Evolutionary conservation across 2,329 filamentous ascomycete species (phyloP), one percentile per base, ranked within the genome.

Genomic region (Thelonectria rubi): DNA sequence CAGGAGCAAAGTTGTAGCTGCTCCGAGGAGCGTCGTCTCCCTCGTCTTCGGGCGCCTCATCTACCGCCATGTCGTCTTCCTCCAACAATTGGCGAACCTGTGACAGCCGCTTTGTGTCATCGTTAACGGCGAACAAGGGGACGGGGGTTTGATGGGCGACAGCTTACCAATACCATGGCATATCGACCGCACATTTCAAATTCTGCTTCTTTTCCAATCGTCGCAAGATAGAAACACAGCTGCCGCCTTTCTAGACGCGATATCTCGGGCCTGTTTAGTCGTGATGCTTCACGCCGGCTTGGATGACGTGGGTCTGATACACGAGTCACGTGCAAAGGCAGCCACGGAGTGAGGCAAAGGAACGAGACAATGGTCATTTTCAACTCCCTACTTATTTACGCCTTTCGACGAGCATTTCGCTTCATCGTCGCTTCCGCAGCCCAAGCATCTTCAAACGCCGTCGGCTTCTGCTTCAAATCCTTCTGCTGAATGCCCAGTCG

Each of bases 1-100:
- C 91, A 0, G 95, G 95, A 0, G 94, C 93, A 74, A 99, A 96
- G 75, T 98, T 98, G 80, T 96, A 97, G 37, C 86, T 93, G 73
- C 92, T 91, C 39, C 91, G 86, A 1, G 86, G 86, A 1, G 81
- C 78, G 2, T 71, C 74, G 15, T 90, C 84, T 57, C 75, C 85
- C 17, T 92, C 87, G 68, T 97, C 92, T 4, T 86, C 84, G 0
- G 92, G 91, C 1, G 86, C 87, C 58, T 93, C 87, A 59, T 89
- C 83, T 3, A 92, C 87, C 2, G 84, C 85, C 86, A 97, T 91
- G 63, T 89, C 83, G 69, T 93, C 85, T 37, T 93, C 84, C 70
- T 91, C 84, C 7, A 97, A 81, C 74, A 91, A 88, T 57, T 83
- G 85, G 54, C 90, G 89, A 60, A 97, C 84, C 74, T 93, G 90